Evolutionary conservation across 257 asterid genomes (phyloP), one percentile per base, ranked within the genome.

Genomic region (Solanum virginianum): DNA sequence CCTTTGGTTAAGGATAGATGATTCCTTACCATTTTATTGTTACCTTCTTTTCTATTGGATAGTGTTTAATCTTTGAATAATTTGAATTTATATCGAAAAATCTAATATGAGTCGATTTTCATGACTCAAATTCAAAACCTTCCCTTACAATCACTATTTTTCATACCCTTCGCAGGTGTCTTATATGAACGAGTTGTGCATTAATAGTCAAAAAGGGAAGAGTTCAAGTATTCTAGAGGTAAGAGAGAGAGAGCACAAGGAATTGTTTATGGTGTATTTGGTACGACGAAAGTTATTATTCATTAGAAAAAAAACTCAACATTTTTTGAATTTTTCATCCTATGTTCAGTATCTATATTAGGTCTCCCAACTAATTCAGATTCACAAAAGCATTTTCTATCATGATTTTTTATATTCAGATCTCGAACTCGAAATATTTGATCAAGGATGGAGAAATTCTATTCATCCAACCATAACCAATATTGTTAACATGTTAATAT

Each of bases 201-300:
- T 80, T 82, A 86, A 82, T 54, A 77, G 45, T 15, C 90, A 86
- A 79, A 88, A 84, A 83, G 91, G 88, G 4, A 89, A 85, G 88
- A 90, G 86, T 10, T 45, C 82, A 84, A 88, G 87, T 83, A 84
- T 82, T 80, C 26, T 88, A 4, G 91, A 92, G 93, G 95, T 91
- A 84, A 71, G 8, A 8, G 1, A 4, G 20, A 41, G 3, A n/a
- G 4, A 9, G 3, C 36, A 4, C 36, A 20, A 59, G 12, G 22
- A 20, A 20, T 20, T 8, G 1, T 56, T 24, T 10, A 12, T 5
- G 5, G 4, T 65, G 43, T 6, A 32, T 56, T 16, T 80, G 47
- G 11, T 63, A 29, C 3, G 12, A 15, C 2, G 7, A 29, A 66
- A 66, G 12, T 66, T 1, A 66, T 29, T 63, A 10, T 63, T 63